phyloP scores from a whole-genome alignment of 192 early-diverging fungal species.

The Martensiomyces pterosporus region DNA sequence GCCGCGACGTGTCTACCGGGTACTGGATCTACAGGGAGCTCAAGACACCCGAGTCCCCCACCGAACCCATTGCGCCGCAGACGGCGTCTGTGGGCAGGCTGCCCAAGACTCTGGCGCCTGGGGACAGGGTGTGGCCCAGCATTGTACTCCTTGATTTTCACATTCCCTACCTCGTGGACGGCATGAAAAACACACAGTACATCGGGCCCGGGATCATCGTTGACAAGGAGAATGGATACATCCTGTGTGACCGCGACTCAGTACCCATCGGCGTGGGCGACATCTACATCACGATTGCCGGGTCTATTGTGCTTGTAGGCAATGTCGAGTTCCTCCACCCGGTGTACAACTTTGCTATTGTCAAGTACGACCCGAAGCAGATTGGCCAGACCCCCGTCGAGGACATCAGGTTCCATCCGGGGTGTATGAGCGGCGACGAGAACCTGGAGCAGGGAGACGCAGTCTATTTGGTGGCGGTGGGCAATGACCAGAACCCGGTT shows the following conservation, averaged over 20 bases:
- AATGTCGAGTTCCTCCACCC: slow-evolving; percentile 83
- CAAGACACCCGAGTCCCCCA: slow-evolving; percentile 53
- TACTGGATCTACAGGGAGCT: slow-evolving; percentile 74
- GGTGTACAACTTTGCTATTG: slow-evolving; percentile 79
- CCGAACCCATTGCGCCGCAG: slow-evolving; percentile 50
- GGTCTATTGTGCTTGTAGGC: slow-evolving; percentile 82
- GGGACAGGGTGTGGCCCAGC: slow-evolving; percentile 71
- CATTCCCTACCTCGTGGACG: slow-evolving; percentile 75
- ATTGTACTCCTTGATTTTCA: slow-evolving; percentile 79
- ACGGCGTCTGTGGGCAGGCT: slow-evolving; percentile 71
- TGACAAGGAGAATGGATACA: slow-evolving; percentile 68
- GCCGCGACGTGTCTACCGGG: slow-evolving; percentile 73
- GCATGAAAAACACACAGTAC: slow-evolving; percentile 63
- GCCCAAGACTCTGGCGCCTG: slow-evolving; percentile 66
- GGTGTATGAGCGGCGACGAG: slow-evolving; percentile 21
- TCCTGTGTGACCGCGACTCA: slow-evolving; percentile 82
- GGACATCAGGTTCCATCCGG: slow-evolving; percentile 48
- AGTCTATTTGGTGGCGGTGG: slow-evolving; percentile 63
- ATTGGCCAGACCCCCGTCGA: slow-evolving; percentile 72
- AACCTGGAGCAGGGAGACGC: slow-evolving; percentile 49
- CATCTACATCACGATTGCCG: slow-evolving; percentile 83
- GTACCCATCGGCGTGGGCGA: slow-evolving; percentile 87
- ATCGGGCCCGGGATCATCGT: slow-evolving; percentile 66
- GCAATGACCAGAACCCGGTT: slow-evolving; percentile 59
- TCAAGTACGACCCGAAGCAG: slow-evolving; percentile 70